Base-by-base conservation (phyloP, 768 basidiomycete species). In the Leccinellum luteum region DNA sequence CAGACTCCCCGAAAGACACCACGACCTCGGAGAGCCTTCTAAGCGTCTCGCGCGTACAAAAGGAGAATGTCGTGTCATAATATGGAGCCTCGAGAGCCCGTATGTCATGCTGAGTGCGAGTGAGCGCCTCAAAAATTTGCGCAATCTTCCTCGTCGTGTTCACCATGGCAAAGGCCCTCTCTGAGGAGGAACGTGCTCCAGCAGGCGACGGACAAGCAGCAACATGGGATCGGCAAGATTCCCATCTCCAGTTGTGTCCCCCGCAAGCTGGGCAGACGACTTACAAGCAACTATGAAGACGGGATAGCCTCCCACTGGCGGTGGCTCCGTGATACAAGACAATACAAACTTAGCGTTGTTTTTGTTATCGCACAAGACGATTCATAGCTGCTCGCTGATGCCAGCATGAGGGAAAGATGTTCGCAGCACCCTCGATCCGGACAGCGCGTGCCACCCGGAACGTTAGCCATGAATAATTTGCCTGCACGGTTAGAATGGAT, bases 281-380 rank as follows among this genome's bases (percentile, higher is more conserved):
- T 45, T 45, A n/a, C 44, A 45, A 45, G 21, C 12, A 23, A 23
- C 44, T 21, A 45, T 23, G 44, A 66, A 90, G 6, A 87, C 63
- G 13, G 89, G 89, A 60, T 90, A 88, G 44, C 70, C 64, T 0
- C 81, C 87, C 44, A 85, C n/a, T n/a, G n/a, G n/a, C n/a, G n/a
- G 73, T 14, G 74, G 70, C 1, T 81, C 81, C 21, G 76, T 69
- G 0, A 85, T 86, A 61, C 82, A 82, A 4, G 85, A 79, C 6
- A 88, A 68, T 12, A 90, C 73, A 57, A 85, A 64, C 35, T 56
- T 51, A 54, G 63, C 59, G 3, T 53, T 54, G 10, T 56, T 56
- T 1, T 59, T 0, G 61, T 63, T 19, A 60, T 68, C 60, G 10
- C 54, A 68, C 19, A 67, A 62, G 3, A 59, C 67, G 1, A 79